Percentiles rank a stretch among this genome's conserved stretches.
Conservation (phyloP, 495 filamentous ascomycete genomes). For the Chaetomium tenue region DNA sequence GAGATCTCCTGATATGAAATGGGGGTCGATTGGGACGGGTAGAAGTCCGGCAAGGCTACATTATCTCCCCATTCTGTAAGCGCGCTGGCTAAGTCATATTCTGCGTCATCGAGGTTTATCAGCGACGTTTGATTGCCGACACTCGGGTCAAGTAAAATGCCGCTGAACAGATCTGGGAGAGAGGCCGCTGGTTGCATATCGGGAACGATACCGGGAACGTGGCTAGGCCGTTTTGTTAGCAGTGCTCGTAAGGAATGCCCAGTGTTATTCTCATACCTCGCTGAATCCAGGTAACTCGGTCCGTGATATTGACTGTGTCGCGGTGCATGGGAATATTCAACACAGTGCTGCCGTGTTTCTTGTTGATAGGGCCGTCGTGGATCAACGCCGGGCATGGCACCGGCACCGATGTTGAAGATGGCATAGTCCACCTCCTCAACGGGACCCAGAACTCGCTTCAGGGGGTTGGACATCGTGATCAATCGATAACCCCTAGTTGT, state of each 20-base stretch:
- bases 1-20: neutral
- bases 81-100: neutral
- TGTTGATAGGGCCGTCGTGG: neutral
- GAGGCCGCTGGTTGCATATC: constrained; percentile 4
- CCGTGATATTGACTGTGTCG: neutral
- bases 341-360: neutral
- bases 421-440: constrained; percentile 1
- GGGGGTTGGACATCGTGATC: constrained; percentile 3
- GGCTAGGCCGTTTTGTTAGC: neutral
- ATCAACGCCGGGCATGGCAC: neutral
- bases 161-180: constrained; percentile 5
- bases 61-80: constrained; percentile 4
- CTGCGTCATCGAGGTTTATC: constrained; percentile 6
- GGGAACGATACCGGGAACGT: no score
- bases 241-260: constrained; percentile 1
- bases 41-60: neutral
- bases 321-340: neutral
- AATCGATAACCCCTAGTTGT: constrained; percentile 6
- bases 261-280: neutral
- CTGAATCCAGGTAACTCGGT: neutral
- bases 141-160: neutral
- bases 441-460: constrained; percentile 1
- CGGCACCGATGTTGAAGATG: neutral
- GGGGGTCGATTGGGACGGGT: neutral
- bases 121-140: neutral